A percentile compares a stretch with the other conserved stretches of the same genome.
Conservation (phyloP, 352 stramenopile species). For the Phytophthora capsici region DNA sequence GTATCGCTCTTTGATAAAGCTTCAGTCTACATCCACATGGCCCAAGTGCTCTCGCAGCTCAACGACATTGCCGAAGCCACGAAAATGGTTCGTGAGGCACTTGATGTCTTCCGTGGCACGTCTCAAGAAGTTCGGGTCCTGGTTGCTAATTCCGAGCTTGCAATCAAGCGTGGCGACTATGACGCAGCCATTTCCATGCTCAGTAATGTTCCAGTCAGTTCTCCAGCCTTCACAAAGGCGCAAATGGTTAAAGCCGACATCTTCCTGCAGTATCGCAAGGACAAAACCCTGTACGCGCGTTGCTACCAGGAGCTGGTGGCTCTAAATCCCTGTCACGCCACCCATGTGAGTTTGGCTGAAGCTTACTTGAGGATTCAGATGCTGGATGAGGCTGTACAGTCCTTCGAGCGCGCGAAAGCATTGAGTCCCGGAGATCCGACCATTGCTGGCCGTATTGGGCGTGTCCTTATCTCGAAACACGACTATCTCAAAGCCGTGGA, state of each 20-base stretch:
- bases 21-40: constrained; percentile 89
- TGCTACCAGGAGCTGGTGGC: constrained; percentile 92
- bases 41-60: constrained; percentile 80
- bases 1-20: constrained; percentile 85
- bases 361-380: constrained; percentile 94
- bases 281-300: constrained; percentile 89
- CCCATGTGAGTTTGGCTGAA: constrained; percentile 90
- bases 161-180: constrained; percentile 91
- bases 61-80: constrained; percentile 77
- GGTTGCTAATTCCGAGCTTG: constrained; percentile 91
- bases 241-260: constrained; percentile 95
- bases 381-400: constrained; percentile 87
- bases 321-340: constrained; percentile 69
- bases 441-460: constrained; percentile 88
- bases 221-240: constrained; percentile 83
- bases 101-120: constrained; percentile 78
- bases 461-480: constrained; percentile 92
- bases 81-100: constrained; percentile 67
- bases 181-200: constrained; percentile 92
- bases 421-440: constrained; percentile 73
- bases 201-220: constrained; percentile 79
- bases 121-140: constrained; percentile 92
- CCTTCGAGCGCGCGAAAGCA: constrained; percentile 64
- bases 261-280: constrained; percentile 91
- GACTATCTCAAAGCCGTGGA: constrained; percentile 94